These are phyloP conservation scores for Tulasnella calospora DNA, from an alignment of 768 basidiomycete genomes.

Conservation along the genomic window DNA sequence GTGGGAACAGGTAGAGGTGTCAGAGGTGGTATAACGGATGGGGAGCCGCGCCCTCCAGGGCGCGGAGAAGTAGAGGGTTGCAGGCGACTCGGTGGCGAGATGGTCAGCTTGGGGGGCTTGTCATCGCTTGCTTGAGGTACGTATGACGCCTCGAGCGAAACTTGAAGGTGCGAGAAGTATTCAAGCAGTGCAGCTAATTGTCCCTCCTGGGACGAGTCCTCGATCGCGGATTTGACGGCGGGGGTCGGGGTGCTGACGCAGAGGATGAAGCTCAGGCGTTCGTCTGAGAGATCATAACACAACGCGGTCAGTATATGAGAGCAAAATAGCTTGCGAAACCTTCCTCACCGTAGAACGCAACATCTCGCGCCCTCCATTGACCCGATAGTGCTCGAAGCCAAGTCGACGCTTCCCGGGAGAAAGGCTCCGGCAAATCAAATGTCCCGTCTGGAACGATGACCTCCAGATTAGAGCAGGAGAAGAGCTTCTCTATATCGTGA, in stretches of 20 bases:
- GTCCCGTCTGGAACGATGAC: constrained; percentile 19
- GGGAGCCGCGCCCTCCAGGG: constrained; percentile 44
- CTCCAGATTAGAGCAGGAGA: background rate
- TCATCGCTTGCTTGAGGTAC: constrained; percentile 31
- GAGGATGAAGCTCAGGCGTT: constrained; percentile 38
- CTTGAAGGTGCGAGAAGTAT: constrained; percentile 66
- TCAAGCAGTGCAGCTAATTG: constrained; percentile 39
- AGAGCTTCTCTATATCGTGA: background rate
- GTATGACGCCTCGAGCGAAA: constrained; percentile 77
- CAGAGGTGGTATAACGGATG: constrained; percentile 57
- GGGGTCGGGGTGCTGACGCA: constrained; percentile 34
- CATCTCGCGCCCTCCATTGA: background rate
- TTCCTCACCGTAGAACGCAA: constrained; percentile 29
- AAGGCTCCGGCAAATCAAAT: constrained; percentile 14
- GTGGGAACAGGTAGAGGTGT: constrained; percentile 83
- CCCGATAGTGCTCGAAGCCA: background rate
- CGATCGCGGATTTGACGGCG: constrained; percentile 39
- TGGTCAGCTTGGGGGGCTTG: constrained; percentile 47
- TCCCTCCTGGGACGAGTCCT: constrained; percentile 32
- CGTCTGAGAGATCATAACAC: constrained; percentile 33
- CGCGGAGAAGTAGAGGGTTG: constrained; percentile 39
- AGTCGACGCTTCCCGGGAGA: background rate
- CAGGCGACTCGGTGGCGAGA: constrained; percentile 37
- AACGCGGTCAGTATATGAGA: background rate
- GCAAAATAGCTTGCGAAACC: too few species aligned